Conservation (phyloP, 2,329 filamentous ascomycete species). For the Dothideomycetes sp. region DNA sequence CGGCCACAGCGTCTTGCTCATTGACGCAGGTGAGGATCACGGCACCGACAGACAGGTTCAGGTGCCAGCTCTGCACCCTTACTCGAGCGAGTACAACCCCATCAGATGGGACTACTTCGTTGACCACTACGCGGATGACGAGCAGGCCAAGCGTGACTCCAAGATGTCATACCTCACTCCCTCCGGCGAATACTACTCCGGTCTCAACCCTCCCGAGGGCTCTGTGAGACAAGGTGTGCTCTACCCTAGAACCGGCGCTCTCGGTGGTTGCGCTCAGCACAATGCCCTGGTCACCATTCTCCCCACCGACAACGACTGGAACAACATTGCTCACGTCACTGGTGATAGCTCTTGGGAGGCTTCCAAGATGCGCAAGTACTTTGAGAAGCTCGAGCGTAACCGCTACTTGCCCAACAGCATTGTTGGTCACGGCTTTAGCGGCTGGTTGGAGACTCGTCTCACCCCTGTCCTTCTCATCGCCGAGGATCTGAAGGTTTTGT, state of each 20-base stretch:
- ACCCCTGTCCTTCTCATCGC: conserved; percentile 44
- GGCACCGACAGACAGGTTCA: conserved; percentile 42
- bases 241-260: conserved; percentile 49
- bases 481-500: conserved; percentile 45
- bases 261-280: conserved; percentile 53
- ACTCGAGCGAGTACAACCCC: conserved; percentile 46
- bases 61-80: conserved; percentile 46
- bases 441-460: conserved; percentile 47
- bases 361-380: conserved; percentile 50
- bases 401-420: conserved; percentile 40
- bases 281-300: conserved; percentile 52
- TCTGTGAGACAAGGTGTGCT: conserved; percentile 45
- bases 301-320: conserved; percentile 51
- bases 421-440: conserved; percentile 47
- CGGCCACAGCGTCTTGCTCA: conserved; percentile 51
- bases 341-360: conserved; percentile 52
- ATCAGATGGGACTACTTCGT: conserved; percentile 57
- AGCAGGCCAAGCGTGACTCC: conserved; percentile 45
- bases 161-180: conserved; percentile 51
- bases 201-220: conserved; percentile 43
- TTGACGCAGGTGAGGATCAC: conserved; percentile 53
- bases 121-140: conserved; percentile 49
- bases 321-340: conserved; percentile 48
- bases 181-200: conserved; percentile 44
- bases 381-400: conserved; percentile 41